Evolutionary conservation across 129 eudicot genomes (phyloP).

Genomic region (Lonicera japonica): DNA sequence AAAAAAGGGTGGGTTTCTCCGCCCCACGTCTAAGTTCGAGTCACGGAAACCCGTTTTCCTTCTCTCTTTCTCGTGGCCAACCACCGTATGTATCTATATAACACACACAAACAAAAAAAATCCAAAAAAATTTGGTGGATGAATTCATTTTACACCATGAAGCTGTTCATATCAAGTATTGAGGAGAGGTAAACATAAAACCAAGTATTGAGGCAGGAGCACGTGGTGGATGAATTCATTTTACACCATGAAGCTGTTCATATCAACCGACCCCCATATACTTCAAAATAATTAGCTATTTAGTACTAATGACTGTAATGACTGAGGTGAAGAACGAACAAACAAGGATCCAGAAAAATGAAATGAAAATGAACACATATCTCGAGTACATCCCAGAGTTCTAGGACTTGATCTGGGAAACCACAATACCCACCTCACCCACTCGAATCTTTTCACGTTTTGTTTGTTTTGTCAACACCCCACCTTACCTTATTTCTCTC

Average conservation of each 20-base stretch:
- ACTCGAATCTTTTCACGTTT: slow-evolving; percentile 34
- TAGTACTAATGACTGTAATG: no score
- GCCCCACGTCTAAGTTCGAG: no score
- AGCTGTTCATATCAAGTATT: not conserved
- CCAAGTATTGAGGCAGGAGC: slow-evolving; percentile 28
- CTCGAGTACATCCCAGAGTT: slow-evolving; percentile 14
- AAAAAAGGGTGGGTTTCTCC: no score
- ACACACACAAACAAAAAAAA: no score
- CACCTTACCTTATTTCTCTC: not conserved
- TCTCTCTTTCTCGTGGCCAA: no score
- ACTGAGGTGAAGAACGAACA: no score
- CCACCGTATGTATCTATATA: no score
- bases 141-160: no score
- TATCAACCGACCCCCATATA: not conserved
- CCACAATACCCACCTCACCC: not conserved
- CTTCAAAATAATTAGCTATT: not conserved
- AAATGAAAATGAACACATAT: not conserved
- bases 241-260: no score
- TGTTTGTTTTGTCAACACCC: slow-evolving; percentile 13
- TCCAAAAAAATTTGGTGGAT: no score
- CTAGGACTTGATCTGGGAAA: slow-evolving; percentile 31
- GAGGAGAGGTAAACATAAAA: slow-evolving; percentile 6
- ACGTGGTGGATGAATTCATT: slow-evolving; percentile 16
- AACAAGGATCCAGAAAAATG: no score
- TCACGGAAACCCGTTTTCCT: no score